Base-by-base conservation (phyloP, 1,284 basidiomycete genomes). In the Rhizoctonia solani region DNA sequence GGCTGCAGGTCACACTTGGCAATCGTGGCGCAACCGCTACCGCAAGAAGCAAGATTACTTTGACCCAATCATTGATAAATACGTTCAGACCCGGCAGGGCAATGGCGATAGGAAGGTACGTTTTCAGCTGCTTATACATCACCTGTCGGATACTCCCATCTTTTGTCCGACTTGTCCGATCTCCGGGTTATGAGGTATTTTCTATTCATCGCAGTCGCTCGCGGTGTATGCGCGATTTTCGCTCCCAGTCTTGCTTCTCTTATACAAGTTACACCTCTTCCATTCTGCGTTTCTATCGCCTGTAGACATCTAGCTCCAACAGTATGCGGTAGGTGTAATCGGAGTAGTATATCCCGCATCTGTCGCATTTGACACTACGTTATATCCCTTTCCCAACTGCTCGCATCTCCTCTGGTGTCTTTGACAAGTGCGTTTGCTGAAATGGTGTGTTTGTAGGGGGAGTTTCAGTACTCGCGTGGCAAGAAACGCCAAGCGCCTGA, bases 21-120 rank as follows among this genome's bases (percentile, higher is more conserved):
- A 91, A 70, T 92, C 90, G 14, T 92, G 89, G 89, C 83, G 90
- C 39, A 89, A 92, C 74, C 82, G 90, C 29, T 92, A 92, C 78
- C 91, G 91, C 79, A 92, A 92, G 76, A 88, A 92, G 71, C 78
- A 86, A 0, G 74, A 78, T 0, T 83, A 88, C 6, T 81, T 92
- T 49, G 88, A 91, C 73, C 74, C 73, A 19, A 77, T 83, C 66
- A 90, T 92, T 55, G 76, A 83, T 1, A 77, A 78, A 50, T 79
- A 80, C 54, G 59, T 49, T 27, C 21, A 30, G 37, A 27, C n/a
- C 32, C 59, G 59, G 32, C 59, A 63, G 25, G 27, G 30, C 16
- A 63, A 16, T 29, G 59, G 59, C n/a, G 59, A 52, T 27, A 37
- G 59, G 47, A 63, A 63, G 59, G 59, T 63, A 39, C 27, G 59